Evolutionary conservation across 345 rosid species (phyloP).

Genomic region (Eucalyptus brandiana): DNA sequence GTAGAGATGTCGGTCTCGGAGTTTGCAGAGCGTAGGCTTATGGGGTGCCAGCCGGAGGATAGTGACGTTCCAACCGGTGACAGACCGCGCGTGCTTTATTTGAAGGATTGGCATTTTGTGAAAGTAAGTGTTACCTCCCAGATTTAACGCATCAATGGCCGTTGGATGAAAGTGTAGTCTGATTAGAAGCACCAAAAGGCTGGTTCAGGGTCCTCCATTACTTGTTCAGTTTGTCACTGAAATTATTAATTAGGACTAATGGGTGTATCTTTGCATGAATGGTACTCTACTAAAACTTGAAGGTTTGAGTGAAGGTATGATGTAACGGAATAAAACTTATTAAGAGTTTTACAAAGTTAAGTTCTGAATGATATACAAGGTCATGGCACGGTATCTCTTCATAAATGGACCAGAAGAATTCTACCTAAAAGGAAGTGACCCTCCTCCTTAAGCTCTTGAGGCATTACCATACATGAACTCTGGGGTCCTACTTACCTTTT

Average conservation of each 20-base stretch:
- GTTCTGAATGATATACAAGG: neutral
- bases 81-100: slow-evolving; percentile 39
- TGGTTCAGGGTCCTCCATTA: neutral
- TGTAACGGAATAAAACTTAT: neutral
- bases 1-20: slow-evolving; percentile 65
- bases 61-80: neutral
- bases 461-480: neutral
- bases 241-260: neutral
- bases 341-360: neutral
- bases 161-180: neutral
- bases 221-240: neutral
- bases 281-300: neutral
- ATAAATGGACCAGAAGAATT: neutral
- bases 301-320: neutral
- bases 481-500: neutral
- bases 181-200: neutral
- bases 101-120: slow-evolving; percentile 96
- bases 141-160: neutral
- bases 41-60: neutral
- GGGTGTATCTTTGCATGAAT: neutral
- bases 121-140: slow-evolving; percentile 24
- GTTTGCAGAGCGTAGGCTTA: slow-evolving; percentile 46
- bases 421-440: neutral
- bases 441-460: neutral
- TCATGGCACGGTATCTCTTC: neutral